A percentile compares a stretch with the other conserved stretches of the same genome.
Conservation (phyloP, 129 eudicot genomes). For the Cynara cardunculus region DNA sequence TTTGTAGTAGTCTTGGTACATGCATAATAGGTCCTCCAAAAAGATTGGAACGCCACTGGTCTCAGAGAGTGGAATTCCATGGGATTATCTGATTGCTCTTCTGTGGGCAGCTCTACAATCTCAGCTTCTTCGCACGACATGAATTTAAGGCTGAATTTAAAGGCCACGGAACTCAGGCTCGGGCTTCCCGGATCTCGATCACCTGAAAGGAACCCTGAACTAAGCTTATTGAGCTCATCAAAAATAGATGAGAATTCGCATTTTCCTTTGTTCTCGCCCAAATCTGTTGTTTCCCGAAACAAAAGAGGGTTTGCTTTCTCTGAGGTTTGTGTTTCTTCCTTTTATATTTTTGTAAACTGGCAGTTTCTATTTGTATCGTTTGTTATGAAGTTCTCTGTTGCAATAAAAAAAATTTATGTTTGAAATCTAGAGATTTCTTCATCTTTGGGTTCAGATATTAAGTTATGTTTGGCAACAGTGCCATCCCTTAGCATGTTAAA, state of each 20-base stretch:
- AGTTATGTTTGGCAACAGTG: too few relatives aligned
- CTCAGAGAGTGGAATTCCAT: constrained; percentile 46
- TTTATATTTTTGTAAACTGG: constrained; percentile 13
- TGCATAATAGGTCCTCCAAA: too few relatives aligned
- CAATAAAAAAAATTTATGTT: too few relatives aligned
- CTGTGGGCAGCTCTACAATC: constrained; percentile 49
- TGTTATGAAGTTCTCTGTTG: constrained; percentile 2
- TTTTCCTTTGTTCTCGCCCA: constrained; percentile 44
- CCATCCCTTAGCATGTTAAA: too few relatives aligned
- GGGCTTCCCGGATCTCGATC: constrained; percentile 65
- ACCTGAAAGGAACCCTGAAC: constrained; percentile 32
- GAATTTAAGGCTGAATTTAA: constrained; percentile 36
- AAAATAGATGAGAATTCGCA: constrained; percentile 45
- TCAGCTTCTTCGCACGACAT: constrained; percentile 31
- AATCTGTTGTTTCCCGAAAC: constrained; percentile 32
- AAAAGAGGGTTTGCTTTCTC: constrained; percentile 53
- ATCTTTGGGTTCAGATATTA: not conserved
- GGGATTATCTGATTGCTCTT: constrained; percentile 55
- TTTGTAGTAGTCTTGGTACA: too few relatives aligned
- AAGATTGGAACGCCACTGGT: too few relatives aligned
- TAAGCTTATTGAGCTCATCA: constrained; percentile 15
- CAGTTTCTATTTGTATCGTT: not conserved
- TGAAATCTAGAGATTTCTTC: constrained; percentile 17
- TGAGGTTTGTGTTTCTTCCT: constrained; percentile 23
- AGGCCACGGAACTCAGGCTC: constrained; percentile 56